Percentiles rank a stretch among this genome's conserved stretches.
Evolutionary conservation across 495 filamentous ascomycete species (phyloP).

Genomic region (Penicillium soppii): DNA sequence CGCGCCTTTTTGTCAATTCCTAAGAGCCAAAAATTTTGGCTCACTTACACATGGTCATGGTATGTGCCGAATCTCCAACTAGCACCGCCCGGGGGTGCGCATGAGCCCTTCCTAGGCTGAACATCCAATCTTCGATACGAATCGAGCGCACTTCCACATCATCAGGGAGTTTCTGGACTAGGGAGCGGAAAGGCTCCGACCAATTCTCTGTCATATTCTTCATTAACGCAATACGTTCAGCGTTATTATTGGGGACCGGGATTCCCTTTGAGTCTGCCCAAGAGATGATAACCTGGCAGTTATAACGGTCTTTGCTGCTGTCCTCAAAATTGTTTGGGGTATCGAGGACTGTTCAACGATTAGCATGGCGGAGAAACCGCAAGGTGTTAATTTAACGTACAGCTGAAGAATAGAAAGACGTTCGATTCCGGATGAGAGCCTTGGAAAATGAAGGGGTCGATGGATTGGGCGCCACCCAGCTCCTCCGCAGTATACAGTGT

Average conservation of each 20-base stretch:
- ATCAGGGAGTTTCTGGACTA: slow-evolving; percentile 45
- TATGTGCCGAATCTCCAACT: slow-evolving; percentile 53
- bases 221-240: slow-evolving; percentile 49
- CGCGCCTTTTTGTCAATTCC: neutral
- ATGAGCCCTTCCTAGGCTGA: slow-evolving; percentile 24
- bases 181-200: slow-evolving; percentile 53
- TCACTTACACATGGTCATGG: slow-evolving; percentile 57
- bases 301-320: slow-evolving; percentile 35
- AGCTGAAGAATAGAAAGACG: slow-evolving; percentile 56
- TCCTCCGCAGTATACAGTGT: slow-evolving; percentile 40
- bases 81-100: slow-evolving; percentile 43
- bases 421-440: slow-evolving; percentile 56
- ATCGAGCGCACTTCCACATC: slow-evolving; percentile 50
- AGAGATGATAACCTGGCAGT: slow-evolving; percentile 52
- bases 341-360: slow-evolving; percentile 35
- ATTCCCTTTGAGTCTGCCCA: slow-evolving; percentile 48
- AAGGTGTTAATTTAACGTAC: slow-evolving; percentile 14
- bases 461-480: slow-evolving; percentile 39
- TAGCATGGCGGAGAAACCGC: neutral
- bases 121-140: slow-evolving; percentile 56
- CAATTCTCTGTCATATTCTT: slow-evolving; percentile 52
- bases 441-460: slow-evolving; percentile 63
- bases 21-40: neutral
- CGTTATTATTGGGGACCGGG: slow-evolving; percentile 38
- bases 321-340: slow-evolving; percentile 46